phyloP scores from a whole-genome alignment of 2,329 filamentous ascomycete species.

The Fragosphaeria purpurea region DNA sequence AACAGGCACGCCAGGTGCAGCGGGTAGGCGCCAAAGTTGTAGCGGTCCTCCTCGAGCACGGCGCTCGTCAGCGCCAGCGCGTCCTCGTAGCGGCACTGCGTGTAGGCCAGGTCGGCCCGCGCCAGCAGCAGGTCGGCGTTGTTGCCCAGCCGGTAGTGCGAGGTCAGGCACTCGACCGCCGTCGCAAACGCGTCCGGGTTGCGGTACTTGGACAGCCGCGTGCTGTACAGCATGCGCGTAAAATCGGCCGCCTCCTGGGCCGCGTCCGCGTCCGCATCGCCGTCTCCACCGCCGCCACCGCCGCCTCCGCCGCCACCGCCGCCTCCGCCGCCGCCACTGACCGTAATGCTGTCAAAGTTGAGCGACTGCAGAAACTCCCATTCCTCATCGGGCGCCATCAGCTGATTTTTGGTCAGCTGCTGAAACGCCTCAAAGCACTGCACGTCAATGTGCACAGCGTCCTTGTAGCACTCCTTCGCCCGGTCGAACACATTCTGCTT shows the following conservation, averaged over 20 bases:
- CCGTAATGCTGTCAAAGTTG: constrained; percentile 75
- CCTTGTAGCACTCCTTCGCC: constrained; percentile 97
- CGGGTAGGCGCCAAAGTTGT: constrained; percentile 82
- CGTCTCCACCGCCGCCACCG: neutral
- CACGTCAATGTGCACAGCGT: constrained; percentile 90
- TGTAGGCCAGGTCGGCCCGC: constrained; percentile 84
- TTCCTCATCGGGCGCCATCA: constrained; percentile 83
- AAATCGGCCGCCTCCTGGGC: constrained; percentile 88
- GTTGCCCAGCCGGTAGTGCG: constrained; percentile 76
- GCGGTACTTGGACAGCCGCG: constrained; percentile 87
- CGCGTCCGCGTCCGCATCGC: constrained; percentile 22
- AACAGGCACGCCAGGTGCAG: constrained; percentile 85
- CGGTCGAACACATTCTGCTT: constrained; percentile 96
- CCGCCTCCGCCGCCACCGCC: constrained; percentile 35
- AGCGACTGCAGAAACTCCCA: constrained; percentile 81
- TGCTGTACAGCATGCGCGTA: constrained; percentile 92
- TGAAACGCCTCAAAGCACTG: constrained; percentile 98
- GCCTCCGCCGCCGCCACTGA: constrained; percentile 30
- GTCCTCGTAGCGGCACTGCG: constrained; percentile 85
- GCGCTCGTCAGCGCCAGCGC: constrained; percentile 74
- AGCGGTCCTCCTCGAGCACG: constrained; percentile 73
- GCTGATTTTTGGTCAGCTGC: constrained; percentile 90
- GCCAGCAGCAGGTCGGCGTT: constrained; percentile 89
- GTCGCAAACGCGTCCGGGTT: constrained; percentile 73
- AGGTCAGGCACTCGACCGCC: constrained; percentile 82